Evolutionary conservation across 192 early-diverging fungal species (phyloP).

Genomic region (Funneliformis geosporum): DNA sequence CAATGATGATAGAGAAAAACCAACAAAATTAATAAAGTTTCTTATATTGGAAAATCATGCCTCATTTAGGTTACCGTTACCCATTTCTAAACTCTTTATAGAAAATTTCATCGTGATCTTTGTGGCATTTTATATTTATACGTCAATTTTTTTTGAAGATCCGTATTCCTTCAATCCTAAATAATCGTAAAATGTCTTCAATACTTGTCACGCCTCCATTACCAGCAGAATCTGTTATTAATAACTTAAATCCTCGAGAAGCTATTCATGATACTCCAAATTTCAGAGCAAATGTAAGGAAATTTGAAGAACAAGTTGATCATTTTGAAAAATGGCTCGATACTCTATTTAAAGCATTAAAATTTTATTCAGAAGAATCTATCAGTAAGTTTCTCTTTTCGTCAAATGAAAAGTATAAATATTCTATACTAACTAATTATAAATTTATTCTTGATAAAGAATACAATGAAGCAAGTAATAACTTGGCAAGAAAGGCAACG

Average conservation of each 20-base stretch:
- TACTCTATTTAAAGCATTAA: slow-evolving; percentile 41
- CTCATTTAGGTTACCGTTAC: no score
- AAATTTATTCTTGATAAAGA: slow-evolving; percentile 23
- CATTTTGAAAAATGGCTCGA: slow-evolving; percentile 58
- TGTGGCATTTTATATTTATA: no score
- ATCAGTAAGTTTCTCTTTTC: slow-evolving; percentile 38
- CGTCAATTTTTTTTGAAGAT: no score
- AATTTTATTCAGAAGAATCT: slow-evolving; percentile 41
- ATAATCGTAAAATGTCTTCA: not conserved
- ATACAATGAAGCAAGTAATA: slow-evolving; percentile 37
- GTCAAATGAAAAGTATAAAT: not conserved
- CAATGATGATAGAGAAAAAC: no score
- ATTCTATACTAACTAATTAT: not conserved
- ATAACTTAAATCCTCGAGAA: slow-evolving; percentile 52
- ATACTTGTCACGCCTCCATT: not conserved
- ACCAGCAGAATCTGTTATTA: slow-evolving; percentile 40
- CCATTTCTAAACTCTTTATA: no score
- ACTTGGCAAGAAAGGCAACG: slow-evolving; percentile 33
- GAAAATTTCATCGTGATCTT: no score
- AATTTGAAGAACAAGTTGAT: slow-evolving; percentile 60
- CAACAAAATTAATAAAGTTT: no score
- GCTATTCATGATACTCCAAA: slow-evolving; percentile 55
- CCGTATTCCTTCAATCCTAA: no score
- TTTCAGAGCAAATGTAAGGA: slow-evolving; percentile 53
- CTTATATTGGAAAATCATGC: no score